Base-by-base conservation (phyloP, 2,329 filamentous ascomycete genomes). In the Trichoderma sp. region DNA sequence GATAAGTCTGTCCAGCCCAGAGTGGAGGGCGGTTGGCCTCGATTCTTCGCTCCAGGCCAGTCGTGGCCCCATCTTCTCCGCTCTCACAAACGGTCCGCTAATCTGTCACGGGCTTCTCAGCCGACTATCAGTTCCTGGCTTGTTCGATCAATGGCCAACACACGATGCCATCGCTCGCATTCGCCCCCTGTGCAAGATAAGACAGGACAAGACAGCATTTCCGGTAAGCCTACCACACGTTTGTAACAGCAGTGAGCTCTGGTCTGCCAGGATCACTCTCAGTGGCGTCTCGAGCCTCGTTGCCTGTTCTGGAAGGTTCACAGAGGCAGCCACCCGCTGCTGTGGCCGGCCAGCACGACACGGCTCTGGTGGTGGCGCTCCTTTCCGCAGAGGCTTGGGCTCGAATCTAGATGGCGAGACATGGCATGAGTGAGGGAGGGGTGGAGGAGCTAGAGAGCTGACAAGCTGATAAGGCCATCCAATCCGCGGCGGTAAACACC, bases 271-370 rank as follows among this genome's bases (percentile, higher is more conserved):
- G 32, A 32, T 32, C 32, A 32, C 10, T 32, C 37, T 59, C 39
- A 30, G 43, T 59, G 43, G 64, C 60, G 60, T 67, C 55, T 43
- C 39, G 51, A 59, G 30, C 55, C 64, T 70, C 66, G 67, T 71
- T 71, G 69, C 73, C 73, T 52, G 49, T 74, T 75, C 70, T 74
- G 73, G 73, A 75, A 75, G 73, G 73, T 74, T 74, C 70, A 73
- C 71, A 70, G 73, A 74, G 72, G 72, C 43, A 54, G 61, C 66
- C 46, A 61, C 66, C 63, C 39, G 67, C 56, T 49, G 39, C 30
- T 64, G 30, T 46, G 51, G 32, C 34, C 24, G 30, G 66, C 56
- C 49, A 61, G 24, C 21, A 49, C 49, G 34, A 30, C 46, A 51
- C 26, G 55, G 55, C 39, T n/a, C 54, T 49, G 52, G 30, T 52